Evolutionary conservation across 2,329 filamentous ascomycete species (phyloP).

Genomic region (Tolypocladium album): DNA sequence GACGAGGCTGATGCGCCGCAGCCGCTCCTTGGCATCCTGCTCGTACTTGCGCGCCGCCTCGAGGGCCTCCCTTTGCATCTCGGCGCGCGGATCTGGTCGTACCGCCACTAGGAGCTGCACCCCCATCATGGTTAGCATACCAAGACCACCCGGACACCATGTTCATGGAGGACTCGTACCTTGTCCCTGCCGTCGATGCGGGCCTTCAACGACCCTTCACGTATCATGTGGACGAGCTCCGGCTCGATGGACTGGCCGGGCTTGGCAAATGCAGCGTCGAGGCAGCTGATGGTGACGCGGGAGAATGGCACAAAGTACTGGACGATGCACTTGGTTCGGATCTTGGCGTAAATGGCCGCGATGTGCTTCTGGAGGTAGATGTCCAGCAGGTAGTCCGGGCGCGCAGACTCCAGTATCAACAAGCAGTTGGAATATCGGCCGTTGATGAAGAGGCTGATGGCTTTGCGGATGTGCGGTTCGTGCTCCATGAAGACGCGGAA

Average conservation of each 20-base stretch:
- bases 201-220: constrained; percentile 58
- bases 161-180: constrained; percentile 23
- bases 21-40: constrained; percentile 61
- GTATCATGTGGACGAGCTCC: constrained; percentile 74
- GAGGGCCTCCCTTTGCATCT: constrained; percentile 61
- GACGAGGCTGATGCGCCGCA: constrained; percentile 67
- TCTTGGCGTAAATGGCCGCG: constrained; percentile 55
- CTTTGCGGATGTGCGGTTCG: constrained; percentile 87
- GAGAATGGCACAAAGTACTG: constrained; percentile 91
- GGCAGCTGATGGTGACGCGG: constrained; percentile 67
- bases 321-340: constrained; percentile 84
- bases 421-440: constrained; percentile 83
- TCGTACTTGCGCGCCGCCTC: constrained; percentile 61
- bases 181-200: constrained; percentile 77
- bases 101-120: constrained; percentile 60
- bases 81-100: constrained; percentile 51
- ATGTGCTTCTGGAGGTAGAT: constrained; percentile 73
- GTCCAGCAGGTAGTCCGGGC: constrained; percentile 81
- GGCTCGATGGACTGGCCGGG: constrained; percentile 53
- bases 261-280: constrained; percentile 66
- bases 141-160: neutral
- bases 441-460: constrained; percentile 79
- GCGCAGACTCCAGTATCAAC: constrained; percentile 69
- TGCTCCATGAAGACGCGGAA: constrained; percentile 87
- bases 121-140: neutral